A percentile compares a stretch with the other conserved stretches of the same genome.
Conservation (phyloP, 306 rosid genomes). For the Arachis stenosperma region DNA sequence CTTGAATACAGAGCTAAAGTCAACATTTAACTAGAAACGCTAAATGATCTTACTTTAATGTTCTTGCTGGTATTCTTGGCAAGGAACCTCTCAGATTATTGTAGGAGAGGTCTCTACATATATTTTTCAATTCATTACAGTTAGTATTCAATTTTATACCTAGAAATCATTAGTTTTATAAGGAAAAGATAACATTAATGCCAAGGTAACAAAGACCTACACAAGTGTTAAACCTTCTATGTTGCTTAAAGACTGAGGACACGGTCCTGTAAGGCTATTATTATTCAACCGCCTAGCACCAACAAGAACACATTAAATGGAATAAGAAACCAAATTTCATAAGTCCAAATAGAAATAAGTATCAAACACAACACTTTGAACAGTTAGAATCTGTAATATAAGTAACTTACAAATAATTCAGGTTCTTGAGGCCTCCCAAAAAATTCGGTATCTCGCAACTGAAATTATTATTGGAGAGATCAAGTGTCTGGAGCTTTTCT, state of each 20-base stretch:
- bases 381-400: constrained; percentile 12
- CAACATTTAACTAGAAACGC: neutral
- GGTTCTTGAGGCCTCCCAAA: constrained; percentile 77
- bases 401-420: constrained; percentile 85
- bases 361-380: constrained; percentile 16
- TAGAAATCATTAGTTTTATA: constrained; percentile 25
- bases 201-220: constrained; percentile 60
- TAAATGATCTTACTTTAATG: constrained; percentile 75
- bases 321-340: constrained; percentile 36
- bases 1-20: constrained; percentile 16
- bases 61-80: constrained; percentile 88
- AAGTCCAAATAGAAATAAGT: constrained; percentile 15
- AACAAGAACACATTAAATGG: constrained; percentile 36
- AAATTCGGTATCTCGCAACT: constrained; percentile 79
- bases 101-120: constrained; percentile 84
- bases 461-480: constrained; percentile 83
- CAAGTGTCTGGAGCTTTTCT: constrained; percentile 52
- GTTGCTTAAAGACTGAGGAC: constrained; percentile 77
- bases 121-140: constrained; percentile 30
- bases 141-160: neutral
- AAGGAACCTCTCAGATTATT: constrained; percentile 89
- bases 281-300: constrained; percentile 86
- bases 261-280: constrained; percentile 89
- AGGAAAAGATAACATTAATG: neutral
- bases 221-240: constrained; percentile 84